These are phyloP conservation scores for Astrothelium subdiscretum DNA, from an alignment of 495 filamentous ascomycete species.

Conservation along the genomic window DNA sequence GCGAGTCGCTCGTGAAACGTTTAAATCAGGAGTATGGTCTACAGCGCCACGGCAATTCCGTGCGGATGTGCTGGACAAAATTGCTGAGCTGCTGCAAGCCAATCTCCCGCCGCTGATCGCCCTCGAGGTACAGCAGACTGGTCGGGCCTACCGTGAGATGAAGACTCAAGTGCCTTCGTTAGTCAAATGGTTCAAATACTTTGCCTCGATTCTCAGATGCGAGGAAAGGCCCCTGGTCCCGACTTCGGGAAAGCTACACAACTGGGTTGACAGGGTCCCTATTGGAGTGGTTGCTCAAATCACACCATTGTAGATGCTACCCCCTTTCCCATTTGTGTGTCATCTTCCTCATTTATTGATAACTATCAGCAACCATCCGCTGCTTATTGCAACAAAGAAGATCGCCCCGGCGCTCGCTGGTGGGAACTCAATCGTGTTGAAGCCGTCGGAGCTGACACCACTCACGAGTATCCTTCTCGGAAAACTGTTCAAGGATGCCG, in stretches of 20 bases:
- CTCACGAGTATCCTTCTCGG: conserved; percentile 44
- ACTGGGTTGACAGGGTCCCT: conserved; percentile 47
- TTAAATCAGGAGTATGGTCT: conserved; percentile 47
- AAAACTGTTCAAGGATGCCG: conserved; percentile 39
- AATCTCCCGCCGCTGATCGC: conserved; percentile 40
- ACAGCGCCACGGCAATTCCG: conserved; percentile 22
- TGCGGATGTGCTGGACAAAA: conserved; percentile 45
- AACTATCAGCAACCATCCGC: conserved; percentile 6
- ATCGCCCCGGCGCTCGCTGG: conserved; percentile 49
- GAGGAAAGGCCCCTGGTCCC: conserved; percentile 51
- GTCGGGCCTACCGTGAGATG: conserved; percentile 54
- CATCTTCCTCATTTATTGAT: background rate
- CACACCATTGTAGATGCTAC: conserved; percentile 51
- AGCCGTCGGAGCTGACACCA: conserved; percentile 51
- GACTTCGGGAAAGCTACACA: conserved; percentile 47
- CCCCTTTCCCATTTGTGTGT: conserved; percentile 35
- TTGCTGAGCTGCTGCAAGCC: conserved; percentile 38
- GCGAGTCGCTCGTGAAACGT: conserved; percentile 35
- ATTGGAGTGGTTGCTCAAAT: conserved; percentile 54
- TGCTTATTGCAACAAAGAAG: conserved; percentile 46
- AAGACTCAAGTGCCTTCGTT: conserved; percentile 50
- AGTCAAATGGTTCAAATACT: conserved; percentile 55
- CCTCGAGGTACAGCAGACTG: conserved; percentile 50
- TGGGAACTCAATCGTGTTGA: conserved; percentile 51
- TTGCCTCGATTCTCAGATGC: conserved; percentile 44